Evolutionary conservation across 2,329 filamentous ascomycete species (phyloP).

Genomic region (Ophiostoma ips): DNA sequence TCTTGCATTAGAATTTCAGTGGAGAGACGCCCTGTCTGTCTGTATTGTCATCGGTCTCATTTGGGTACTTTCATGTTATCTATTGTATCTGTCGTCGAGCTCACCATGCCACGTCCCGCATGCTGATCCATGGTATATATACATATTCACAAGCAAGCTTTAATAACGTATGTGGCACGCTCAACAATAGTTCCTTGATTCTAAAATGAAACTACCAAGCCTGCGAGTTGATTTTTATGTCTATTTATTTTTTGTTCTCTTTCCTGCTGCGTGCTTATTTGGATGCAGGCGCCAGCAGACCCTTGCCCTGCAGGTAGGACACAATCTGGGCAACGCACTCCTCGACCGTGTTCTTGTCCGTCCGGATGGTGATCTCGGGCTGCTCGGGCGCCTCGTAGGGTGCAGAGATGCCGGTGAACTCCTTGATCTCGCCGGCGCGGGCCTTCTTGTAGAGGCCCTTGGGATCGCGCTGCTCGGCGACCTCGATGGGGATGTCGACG

Average conservation of each 20-base stretch:
- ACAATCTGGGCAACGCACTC: slow-evolving; percentile 80
- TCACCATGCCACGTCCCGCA: too few species aligned
- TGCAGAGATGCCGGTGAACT: slow-evolving; percentile 90
- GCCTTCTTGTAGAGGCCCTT: slow-evolving; percentile 99
- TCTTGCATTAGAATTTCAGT: background rate
- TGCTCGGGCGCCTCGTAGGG: slow-evolving; percentile 84
- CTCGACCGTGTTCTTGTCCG: slow-evolving; percentile 69
- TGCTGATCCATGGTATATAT: too few species aligned
- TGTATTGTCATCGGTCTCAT: background rate
- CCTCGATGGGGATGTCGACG: slow-evolving; percentile 80
- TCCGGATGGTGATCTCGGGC: slow-evolving; percentile 78
- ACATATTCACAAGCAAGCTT: too few species aligned
- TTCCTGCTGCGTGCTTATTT: background rate
- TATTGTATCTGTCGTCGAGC: background rate
- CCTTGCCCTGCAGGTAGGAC: slow-evolving; percentile 59
- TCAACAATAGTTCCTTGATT: too few species aligned
- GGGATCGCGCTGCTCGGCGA: slow-evolving; percentile 87
- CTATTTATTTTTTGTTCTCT: background rate
- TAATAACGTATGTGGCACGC: too few species aligned
- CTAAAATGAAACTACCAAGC: too few species aligned
- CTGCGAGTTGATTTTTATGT: too few species aligned
- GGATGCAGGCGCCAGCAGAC: slow-evolving; percentile 29
- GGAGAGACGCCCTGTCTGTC: background rate
- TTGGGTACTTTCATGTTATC: background rate
- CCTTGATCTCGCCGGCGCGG: slow-evolving; percentile 81